Percentiles rank a stretch among this genome's conserved stretches.
These are phyloP conservation scores for Olyra latifolia DNA, from an alignment of 176 grass and related monocot genomes.

Conservation along the genomic window DNA sequence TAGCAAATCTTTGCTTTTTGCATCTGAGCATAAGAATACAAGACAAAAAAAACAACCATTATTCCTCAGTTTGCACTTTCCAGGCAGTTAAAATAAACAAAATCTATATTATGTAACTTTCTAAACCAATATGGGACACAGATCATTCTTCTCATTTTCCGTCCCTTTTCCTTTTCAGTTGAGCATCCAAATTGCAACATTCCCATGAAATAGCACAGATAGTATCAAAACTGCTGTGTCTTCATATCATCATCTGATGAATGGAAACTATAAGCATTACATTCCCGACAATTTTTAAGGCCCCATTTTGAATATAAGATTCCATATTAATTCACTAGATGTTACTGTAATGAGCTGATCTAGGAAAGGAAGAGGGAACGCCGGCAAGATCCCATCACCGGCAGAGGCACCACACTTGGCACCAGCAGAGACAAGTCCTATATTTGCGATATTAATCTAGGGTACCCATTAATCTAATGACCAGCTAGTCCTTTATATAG, in stretches of 20 bases:
- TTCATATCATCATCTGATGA: too few relatives aligned
- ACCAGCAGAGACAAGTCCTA: too few relatives aligned
- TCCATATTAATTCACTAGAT: too few relatives aligned
- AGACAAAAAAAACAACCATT: not conserved
- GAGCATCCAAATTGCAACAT: not conserved
- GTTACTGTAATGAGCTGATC: too few relatives aligned
- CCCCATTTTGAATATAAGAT: too few relatives aligned
- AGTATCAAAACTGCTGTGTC: too few relatives aligned
- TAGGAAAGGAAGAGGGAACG: too few relatives aligned
- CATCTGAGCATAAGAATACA: slow-evolving; percentile 30
- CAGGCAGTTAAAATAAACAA: not conserved
- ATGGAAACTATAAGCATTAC: not conserved
- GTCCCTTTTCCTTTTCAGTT: not conserved
- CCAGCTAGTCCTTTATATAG: too few relatives aligned
- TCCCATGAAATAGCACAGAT: not conserved
- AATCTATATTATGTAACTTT: not conserved
- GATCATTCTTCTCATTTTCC: not conserved
- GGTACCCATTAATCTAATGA: too few relatives aligned
- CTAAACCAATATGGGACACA: not conserved
- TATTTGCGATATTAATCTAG: too few relatives aligned
- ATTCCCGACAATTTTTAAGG: not conserved
- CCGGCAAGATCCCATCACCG: too few relatives aligned
- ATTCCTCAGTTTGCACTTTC: not conserved
- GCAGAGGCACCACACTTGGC: too few relatives aligned
- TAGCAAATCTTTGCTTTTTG: slow-evolving; percentile 50